These are phyloP conservation scores for Plectosphaerella plurivora DNA, from an alignment of 2,329 filamentous ascomycete genomes.

Conservation along the genomic window DNA sequence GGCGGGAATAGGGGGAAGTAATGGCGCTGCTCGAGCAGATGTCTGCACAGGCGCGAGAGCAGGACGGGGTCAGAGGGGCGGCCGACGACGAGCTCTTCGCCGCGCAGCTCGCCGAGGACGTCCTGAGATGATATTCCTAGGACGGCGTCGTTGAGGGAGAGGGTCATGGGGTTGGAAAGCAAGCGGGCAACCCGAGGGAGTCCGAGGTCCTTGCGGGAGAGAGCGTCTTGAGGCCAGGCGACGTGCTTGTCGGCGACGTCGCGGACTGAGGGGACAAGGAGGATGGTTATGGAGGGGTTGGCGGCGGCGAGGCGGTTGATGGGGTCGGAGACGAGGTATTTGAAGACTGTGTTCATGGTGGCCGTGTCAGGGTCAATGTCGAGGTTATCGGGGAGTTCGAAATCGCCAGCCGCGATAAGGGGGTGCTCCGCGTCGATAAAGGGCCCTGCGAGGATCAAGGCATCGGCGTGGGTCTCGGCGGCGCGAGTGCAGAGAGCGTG, in stretches of 20 bases:
- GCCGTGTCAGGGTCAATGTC: conserved; percentile 70
- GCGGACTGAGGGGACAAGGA: conserved; percentile 78
- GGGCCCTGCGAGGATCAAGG: conserved; percentile 75
- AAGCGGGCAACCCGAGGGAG: conserved; percentile 72
- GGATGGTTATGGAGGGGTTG: conserved; percentile 73
- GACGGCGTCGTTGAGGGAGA: conserved; percentile 83
- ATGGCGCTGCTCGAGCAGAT: conserved; percentile 84
- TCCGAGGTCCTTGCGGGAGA: conserved; percentile 67
- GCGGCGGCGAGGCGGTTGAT: conserved; percentile 65
- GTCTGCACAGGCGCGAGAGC: conserved; percentile 66
- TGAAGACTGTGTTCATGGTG: conserved; percentile 80
- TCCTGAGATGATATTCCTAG: conserved; percentile 82
- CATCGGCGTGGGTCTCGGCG: conserved; percentile 69
- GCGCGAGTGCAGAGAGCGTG: conserved; percentile 77
- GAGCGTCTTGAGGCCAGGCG: conserved; percentile 68
- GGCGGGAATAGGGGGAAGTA: conserved; percentile 90
- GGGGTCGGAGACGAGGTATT: conserved; percentile 69
- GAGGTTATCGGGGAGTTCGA: conserved; percentile 67
- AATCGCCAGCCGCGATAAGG: conserved; percentile 73
- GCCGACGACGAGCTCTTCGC: conserved; percentile 64
- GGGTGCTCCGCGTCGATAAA: conserved; percentile 93
- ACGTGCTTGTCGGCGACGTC: conserved; percentile 80
- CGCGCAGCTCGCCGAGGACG: conserved; percentile 73
- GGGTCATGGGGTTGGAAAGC: conserved; percentile 85
- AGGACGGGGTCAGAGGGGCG: conserved; percentile 53